phyloP scores from a whole-genome alignment of 345 rosid genomes.

The Citrus unshiu region DNA sequence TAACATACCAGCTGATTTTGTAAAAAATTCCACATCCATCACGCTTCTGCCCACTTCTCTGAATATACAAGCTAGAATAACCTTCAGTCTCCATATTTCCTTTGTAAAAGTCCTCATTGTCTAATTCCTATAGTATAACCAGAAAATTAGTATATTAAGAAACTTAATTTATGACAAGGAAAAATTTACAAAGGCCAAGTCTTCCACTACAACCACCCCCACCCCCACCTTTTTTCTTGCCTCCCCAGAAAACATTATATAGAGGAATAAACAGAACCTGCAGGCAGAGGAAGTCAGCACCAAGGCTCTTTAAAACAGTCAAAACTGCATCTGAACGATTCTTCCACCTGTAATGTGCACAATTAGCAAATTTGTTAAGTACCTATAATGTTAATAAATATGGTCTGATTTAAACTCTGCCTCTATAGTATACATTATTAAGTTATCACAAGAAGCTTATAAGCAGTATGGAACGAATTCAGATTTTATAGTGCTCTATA shows the following conservation, averaged over 20 bases:
- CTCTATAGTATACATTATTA: neutral
- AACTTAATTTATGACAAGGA: neutral
- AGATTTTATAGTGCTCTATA: too few relatives aligned
- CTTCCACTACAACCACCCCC: too few relatives aligned
- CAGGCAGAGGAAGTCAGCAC: conserved; percentile 75
- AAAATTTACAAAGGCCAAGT: neutral
- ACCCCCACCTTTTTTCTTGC: neutral
- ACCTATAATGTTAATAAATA: neutral
- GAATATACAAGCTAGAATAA: conserved; percentile 68
- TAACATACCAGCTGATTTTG: conserved; percentile 56
- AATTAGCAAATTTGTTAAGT: conserved; percentile 7
- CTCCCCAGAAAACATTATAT: neutral
- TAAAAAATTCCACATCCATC: conserved; percentile 94
- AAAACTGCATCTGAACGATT: conserved; percentile 74
- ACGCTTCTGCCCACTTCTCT: conserved; percentile 82
- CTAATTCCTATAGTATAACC: conserved; percentile 61
- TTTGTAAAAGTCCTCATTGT: conserved; percentile 74
- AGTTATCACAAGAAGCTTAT: neutral
- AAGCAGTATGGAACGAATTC: neutral
- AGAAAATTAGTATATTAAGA: neutral
- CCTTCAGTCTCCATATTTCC: conserved; percentile 55
- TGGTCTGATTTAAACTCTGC: neutral
- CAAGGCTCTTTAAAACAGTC: conserved; percentile 52
- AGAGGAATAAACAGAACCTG: conserved; percentile 45
- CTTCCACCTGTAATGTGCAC: conserved; percentile 60